These are phyloP conservation scores for Cotoneaster glaucophyllus DNA, from an alignment of 306 rosid species.

Conservation along the genomic window DNA sequence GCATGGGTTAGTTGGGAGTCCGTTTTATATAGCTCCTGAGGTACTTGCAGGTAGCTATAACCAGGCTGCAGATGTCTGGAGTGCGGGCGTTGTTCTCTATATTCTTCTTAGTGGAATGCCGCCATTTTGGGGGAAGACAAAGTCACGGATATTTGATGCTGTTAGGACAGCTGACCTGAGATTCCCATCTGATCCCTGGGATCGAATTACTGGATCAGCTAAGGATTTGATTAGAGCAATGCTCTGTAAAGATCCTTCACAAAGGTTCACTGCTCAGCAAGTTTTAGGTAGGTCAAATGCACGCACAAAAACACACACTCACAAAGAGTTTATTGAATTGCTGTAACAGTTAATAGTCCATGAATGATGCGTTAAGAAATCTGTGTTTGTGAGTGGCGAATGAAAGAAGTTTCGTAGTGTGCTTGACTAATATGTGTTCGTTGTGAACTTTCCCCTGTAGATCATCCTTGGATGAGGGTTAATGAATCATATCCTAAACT, in stretches of 20 bases:
- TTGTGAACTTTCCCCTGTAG: conserved; percentile 22
- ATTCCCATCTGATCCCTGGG: conserved; percentile 69
- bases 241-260: conserved; percentile 64
- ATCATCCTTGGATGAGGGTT: conserved; percentile 68
- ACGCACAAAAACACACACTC: neutral
- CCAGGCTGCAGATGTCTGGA: conserved; percentile 88
- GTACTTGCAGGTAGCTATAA: conserved; percentile 80
- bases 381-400: neutral
- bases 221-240: conserved; percentile 63
- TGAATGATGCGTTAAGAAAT: neutral
- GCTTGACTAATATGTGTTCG: neutral
- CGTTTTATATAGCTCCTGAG: conserved; percentile 86
- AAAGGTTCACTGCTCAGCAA: conserved; percentile 66
- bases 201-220: conserved; percentile 56
- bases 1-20: conserved; percentile 89
- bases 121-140: conserved; percentile 91
- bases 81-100: conserved; percentile 81
- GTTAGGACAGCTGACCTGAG: conserved; percentile 63
- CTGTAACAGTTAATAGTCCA: neutral
- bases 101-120: conserved; percentile 79
- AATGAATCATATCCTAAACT: conserved; percentile 33
- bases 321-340: neutral
- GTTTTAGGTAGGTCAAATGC: conserved; percentile 51
- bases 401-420: neutral
- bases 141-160: conserved; percentile 69